These are phyloP conservation scores for Huntiella abstrusa DNA, from an alignment of 2,329 filamentous ascomycete genomes.

Conservation along the genomic window DNA sequence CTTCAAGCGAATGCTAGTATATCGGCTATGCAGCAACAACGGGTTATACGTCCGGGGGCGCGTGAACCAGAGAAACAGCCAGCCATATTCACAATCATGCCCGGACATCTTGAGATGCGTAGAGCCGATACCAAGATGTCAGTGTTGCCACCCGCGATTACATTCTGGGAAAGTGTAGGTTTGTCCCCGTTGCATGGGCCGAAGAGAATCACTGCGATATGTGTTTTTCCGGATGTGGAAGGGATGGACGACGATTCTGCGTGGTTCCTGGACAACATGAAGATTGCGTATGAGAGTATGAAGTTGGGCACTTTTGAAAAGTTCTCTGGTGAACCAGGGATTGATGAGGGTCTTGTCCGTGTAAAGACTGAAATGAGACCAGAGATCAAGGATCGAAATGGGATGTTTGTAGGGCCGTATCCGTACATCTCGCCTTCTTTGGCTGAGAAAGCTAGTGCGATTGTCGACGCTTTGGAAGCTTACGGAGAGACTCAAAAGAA, in stretches of 20 bases:
- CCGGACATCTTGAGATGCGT: conserved; percentile 54
- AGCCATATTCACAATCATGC: conserved; percentile 41
- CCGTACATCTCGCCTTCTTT: conserved; percentile 18
- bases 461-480: conserved; percentile 20
- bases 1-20: conserved; percentile 16
- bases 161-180: conserved; percentile 68
- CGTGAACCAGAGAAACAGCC: conserved; percentile 29
- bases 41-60: not conserved
- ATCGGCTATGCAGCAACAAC: conserved; percentile 3
- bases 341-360: conserved; percentile 29
- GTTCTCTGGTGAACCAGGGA: conserved; percentile 24
- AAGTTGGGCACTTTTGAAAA: conserved; percentile 49
- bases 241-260: conserved; percentile 42
- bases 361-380: conserved; percentile 26
- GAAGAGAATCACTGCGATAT: conserved; percentile 54
- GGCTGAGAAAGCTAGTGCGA: conserved; percentile 23
- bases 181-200: conserved; percentile 50
- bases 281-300: conserved; percentile 53
- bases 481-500: conserved; percentile 31
- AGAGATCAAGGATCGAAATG: conserved; percentile 12
- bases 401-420: conserved; percentile 5
- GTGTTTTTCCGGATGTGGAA: conserved; percentile 48
- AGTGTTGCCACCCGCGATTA: conserved; percentile 52
- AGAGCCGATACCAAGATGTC: conserved; percentile 52
- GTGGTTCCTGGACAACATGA: conserved; percentile 48